Conservation (phyloP, 768 basidiomycete genomes). For the Pisolithus tinctorius region DNA sequence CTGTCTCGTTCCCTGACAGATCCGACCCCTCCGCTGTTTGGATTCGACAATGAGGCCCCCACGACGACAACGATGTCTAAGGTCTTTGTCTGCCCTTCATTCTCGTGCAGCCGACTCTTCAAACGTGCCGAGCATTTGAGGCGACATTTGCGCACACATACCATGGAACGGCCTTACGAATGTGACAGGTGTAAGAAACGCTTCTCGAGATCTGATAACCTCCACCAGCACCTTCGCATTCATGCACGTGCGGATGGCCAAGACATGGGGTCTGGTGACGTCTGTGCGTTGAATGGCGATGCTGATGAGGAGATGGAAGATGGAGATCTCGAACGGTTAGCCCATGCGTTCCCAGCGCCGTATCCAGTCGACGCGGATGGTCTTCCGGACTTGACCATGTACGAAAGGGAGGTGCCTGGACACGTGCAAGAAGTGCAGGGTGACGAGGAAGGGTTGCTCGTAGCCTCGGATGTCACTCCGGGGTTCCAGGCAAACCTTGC, state of each 20-base stretch:
- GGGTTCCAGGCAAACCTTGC: conserved; percentile 10
- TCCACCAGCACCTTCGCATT: conserved; percentile 80
- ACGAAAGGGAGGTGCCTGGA: conserved; percentile 55
- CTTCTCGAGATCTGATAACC: conserved; percentile 86
- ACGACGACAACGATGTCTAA: conserved; percentile 38
- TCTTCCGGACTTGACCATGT: conserved; percentile 45
- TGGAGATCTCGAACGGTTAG: conserved; percentile 11
- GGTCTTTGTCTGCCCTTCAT: conserved; percentile 76
- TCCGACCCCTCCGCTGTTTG: conserved; percentile 13
- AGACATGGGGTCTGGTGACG: conserved; percentile 21
- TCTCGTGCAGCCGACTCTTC: conserved; percentile 79
- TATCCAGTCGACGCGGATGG: conserved; percentile 22
- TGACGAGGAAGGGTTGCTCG: conserved; percentile 51
- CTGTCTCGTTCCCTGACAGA: conserved; percentile 13
- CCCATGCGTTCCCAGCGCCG: conserved; percentile 17
- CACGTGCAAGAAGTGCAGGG: conserved; percentile 49
- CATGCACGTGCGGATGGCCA: conserved; percentile 40
- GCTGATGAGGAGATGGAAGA: conserved; percentile 34
- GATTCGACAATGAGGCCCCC: conserved; percentile 8
- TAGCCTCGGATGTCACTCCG: conserved; percentile 19
- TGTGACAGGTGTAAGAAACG: conserved; percentile 72
- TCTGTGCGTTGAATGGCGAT: conserved; percentile 21
- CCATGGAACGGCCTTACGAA: conserved; percentile 77
- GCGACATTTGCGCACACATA: conserved; percentile 83
- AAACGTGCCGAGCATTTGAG: conserved; percentile 91